Evolutionary conservation across 2,329 filamentous ascomycete genomes (phyloP), one percentile per base, ranked within the genome.

Genomic region (Ceratocystis smalleyi): DNA sequence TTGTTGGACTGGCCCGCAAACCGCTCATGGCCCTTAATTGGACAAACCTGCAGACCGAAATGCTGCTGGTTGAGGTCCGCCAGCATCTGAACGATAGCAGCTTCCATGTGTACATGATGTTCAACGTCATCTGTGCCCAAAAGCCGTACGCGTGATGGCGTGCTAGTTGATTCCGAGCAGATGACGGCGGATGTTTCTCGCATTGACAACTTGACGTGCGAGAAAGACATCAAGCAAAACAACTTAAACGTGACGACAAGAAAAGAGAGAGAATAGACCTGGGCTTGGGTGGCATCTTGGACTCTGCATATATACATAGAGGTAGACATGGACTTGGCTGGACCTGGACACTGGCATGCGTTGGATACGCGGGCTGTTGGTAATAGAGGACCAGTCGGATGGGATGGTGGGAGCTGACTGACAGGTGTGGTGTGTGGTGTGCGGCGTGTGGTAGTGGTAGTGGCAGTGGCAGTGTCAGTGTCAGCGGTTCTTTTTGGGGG

Each of bases 31-130:
- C 75, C 0, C 70, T 77, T 1, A 68, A 70, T 4, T 78, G 76
- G 76, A 77, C 75, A 0, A 57, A 68, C 30, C 64, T 75, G 17
- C 75, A 77, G 68, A 75, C 76, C 40, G 75, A 77, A 67, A 74
- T 77, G 70, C 76, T 77, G 43, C 72, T 78, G 4, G 68, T 78
- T 32, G 72, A 75, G 10, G 75, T 78, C 5, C 72, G 76, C 40
- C 75, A 74, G 68, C 68, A 73, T 8, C 65, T 77, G n/a, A 72
- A 70, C 54, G 72, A 73, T 22, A 71, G 72, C 22, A 69, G 68
- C 57, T 73, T 70, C 15, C 76, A 77, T 64, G 69, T 74, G 12
- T 78, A 77, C 66, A 73, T 76, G 54, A 73, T 74, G 0, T 76
- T 75, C 55, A 71, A 75, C 60, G 73, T 71, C 45, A 71, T 77